Base-by-base conservation (phyloP, 2,329 filamentous ascomycete genomes). In the Aphanocladium album region DNA sequence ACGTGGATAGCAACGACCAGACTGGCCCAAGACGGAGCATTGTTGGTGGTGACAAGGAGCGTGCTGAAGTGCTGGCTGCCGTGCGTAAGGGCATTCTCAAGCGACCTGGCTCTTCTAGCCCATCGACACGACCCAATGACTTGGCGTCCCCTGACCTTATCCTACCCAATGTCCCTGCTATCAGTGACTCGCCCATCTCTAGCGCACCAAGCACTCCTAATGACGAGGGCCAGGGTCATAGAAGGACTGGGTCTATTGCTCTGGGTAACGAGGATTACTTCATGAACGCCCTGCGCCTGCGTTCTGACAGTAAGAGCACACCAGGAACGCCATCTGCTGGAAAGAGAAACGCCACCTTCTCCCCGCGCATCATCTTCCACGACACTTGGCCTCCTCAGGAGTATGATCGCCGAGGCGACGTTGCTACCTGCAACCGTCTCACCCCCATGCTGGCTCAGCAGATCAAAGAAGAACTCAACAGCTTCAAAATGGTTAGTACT, bases 391-490 rank as follows among this genome's bases (percentile, higher is more conserved):
- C 93, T 2, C 91, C 89, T 70, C 89, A 90, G 68, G 95, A 99
- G 73, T 99, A 99, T 71, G 95, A 99, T 73, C 90, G 95, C 64
- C 87, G 95, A 58, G 95, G 95, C 59, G 95, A 99, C 63, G 90
- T 98, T 77, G 93, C 95, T 12, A 99, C 95, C 1, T 99, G 95
- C 85, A 99, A 99, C 73, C 90, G 93, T 66, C 82, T 99, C 67
- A 99, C 95, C 53, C 95, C 95, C 14, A 93, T 97, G 83, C 84
- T 99, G 64, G 95, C 95, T 50, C 95, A 99, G 77, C 95, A 99
- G 75, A 99, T 99, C 78, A 98, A 98, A 78, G 95, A 99, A 78
- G 95, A 99, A 79, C 85, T 99, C 68, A 99, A 99, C 78, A 96
- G 88, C 68, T 99, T 99, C 83, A 99, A 99, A 76, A 99, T 99